Conservation (phyloP, 225 moss, liverwort and hornwort genomes). For the Physcomitrellopsis africana region DNA sequence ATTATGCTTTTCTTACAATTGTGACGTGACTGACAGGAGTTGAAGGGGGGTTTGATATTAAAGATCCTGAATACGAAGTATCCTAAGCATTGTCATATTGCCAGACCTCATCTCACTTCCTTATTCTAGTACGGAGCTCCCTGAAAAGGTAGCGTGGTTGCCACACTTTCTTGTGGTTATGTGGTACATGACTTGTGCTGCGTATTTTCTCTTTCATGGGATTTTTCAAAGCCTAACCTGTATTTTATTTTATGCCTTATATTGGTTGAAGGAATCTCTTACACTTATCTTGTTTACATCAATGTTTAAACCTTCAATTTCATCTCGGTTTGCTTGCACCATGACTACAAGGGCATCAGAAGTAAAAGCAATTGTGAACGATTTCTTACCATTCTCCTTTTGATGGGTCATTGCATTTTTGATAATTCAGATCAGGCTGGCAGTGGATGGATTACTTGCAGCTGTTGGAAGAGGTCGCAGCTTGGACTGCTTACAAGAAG, state of each 20-base stretch:
- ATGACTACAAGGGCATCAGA: not conserved
- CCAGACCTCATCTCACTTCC: constrained; percentile 77
- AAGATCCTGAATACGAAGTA: constrained; percentile 84
- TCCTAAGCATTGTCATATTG: constrained; percentile 72
- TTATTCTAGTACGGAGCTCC: constrained; percentile 91
- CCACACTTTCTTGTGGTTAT: constrained; percentile 21
- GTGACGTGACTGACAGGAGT: constrained; percentile 56
- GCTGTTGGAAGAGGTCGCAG: constrained; percentile 91
- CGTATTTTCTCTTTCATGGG: constrained; percentile 11
- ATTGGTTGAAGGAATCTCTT: not conserved
- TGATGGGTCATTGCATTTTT: constrained; percentile 22
- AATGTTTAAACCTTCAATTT: not conserved
- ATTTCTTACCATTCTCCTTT: not conserved
- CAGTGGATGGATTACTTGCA: constrained; percentile 90
- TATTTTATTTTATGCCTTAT: not conserved
- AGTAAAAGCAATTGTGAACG: not conserved
- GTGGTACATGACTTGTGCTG: not conserved
- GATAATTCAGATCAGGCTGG: constrained; percentile 81
- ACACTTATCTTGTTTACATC: not conserved
- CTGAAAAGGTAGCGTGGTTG: constrained; percentile 76
- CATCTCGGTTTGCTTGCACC: not conserved
- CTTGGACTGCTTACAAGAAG: constrained; percentile 98
- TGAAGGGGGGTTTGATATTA: constrained; percentile 89
- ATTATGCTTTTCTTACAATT: not conserved
- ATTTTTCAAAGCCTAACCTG: not conserved